Base-by-base conservation (phyloP, 495 filamentous ascomycete genomes). In the Annulohypoxylon moriforme region DNA sequence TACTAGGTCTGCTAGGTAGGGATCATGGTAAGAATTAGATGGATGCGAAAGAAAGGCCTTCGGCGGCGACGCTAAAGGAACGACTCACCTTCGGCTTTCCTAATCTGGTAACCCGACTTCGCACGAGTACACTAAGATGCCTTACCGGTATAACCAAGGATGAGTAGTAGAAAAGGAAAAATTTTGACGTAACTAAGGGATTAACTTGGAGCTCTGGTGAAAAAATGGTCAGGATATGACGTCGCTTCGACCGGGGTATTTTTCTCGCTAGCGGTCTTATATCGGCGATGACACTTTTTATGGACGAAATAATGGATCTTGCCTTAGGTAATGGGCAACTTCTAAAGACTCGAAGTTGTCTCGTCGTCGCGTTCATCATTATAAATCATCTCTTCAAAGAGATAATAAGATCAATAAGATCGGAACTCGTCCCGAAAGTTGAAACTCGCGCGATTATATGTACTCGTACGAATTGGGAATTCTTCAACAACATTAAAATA, bases 141-240 rank as follows among this genome's bases (percentile, higher is more conserved):
- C 57, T 53, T 68, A 52, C 57, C 44, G 46, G 29, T 29, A 49
- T 47, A 55, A 62, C 18, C 63, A 67, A 67, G 52, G 64, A 52
- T 67, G 38, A 50, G 1, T 2, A 59, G 36, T 29, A 57, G 56
- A 66, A 56, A 27, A n/a, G 42, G 58, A 47, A 67, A 63, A 1
- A 1, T 53, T 65, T 73, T 73, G 65, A 73, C 70, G 70, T 68
- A 73, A 73, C n/a, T 56, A 55, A 31, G 50, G 53, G 56, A 57
- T 68, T 38, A 61, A 18, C 52, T 53, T 16, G 53, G 40, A 29
- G 40, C 25, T 36, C n/a, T 61, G 55, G 58, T n/a, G 18, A 62
- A 36, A 16, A 53, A 73, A 59, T 59, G 11, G 69, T 72, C 14
- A 69, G 65, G 64, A 52, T 36, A 69, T 73, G 71, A 74, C 71